Evolutionary conservation across 176 grass and related monocot genomes (phyloP).

Genomic region (Aegilops longissima): DNA sequence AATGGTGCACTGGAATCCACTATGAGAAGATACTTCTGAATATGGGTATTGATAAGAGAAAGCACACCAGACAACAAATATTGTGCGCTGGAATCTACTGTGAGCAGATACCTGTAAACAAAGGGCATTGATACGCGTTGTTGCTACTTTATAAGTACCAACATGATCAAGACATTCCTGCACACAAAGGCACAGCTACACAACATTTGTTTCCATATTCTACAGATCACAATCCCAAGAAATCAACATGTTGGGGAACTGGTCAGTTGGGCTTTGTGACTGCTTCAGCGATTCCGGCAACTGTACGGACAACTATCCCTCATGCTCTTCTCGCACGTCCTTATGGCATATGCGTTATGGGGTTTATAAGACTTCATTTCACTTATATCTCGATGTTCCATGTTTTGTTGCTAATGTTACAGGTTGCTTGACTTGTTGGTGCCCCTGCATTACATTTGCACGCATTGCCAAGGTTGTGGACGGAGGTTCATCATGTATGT

Average conservation of each 20-base stretch:
- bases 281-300: conserved; percentile 40
- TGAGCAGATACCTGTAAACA: no score
- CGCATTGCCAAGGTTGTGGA: conserved; percentile 52
- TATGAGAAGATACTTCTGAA: not conserved
- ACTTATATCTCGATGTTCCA: not conserved
- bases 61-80: no score
- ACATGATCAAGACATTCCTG: not conserved
- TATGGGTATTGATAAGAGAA: not conserved
- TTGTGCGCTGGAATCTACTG: no score
- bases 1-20: not conserved
- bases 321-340: not conserved
- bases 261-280: conserved; percentile 49
- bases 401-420: not conserved
- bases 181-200: not conserved
- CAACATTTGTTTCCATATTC: not conserved
- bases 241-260: conserved; percentile 16
- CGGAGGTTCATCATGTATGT: conserved; percentile 43
- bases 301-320: conserved; percentile 23
- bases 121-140: not conserved
- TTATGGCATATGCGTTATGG: no score
- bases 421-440: conserved; percentile 67
- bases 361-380: not conserved
- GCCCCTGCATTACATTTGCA: conserved; percentile 65
- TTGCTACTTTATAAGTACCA: conserved; percentile 22
- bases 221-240: not conserved